These are phyloP conservation scores for Tetradesmus lagerheimii DNA, from an alignment of 139 green algal species.

Conservation along the genomic window DNA sequence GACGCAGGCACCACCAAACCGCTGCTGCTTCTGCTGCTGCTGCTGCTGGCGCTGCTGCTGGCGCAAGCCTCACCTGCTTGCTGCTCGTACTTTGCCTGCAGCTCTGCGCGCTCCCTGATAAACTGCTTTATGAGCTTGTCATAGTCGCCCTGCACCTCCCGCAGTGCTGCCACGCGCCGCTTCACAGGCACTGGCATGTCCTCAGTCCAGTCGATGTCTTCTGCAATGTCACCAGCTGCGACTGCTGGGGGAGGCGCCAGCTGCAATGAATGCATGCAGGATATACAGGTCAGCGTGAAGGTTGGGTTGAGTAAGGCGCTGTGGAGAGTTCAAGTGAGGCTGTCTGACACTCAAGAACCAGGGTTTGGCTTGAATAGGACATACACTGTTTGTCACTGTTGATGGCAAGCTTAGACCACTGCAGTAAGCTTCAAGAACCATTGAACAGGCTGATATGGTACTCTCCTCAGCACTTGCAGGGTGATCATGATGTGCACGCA, in stretches of 20 bases:
- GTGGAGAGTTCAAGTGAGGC: no score
- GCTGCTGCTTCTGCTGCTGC: constrained; percentile 17
- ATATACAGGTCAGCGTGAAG: no score
- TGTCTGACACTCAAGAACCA: background rate
- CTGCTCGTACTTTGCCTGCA: constrained; percentile 64
- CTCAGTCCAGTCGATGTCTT: constrained; percentile 53
- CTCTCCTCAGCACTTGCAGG: background rate
- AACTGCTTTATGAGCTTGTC: constrained; percentile 53
- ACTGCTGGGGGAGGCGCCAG: background rate
- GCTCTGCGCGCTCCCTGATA: constrained; percentile 60
- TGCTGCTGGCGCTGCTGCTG: background rate
- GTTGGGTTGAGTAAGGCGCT: no score
- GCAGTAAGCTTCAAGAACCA: no score
- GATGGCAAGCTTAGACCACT: background rate
- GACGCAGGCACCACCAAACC: background rate
- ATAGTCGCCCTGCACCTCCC: constrained; percentile 62
- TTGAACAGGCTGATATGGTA: no score
- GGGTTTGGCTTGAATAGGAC: background rate
- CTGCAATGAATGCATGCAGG: background rate
- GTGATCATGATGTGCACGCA: background rate
- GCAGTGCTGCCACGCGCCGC: constrained; percentile 62
- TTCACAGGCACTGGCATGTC: constrained; percentile 48
- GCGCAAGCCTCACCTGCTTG: constrained; percentile 56
- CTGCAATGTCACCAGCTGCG: constrained; percentile 22
- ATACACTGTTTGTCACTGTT: background rate